Base-by-base conservation (phyloP, 805 yeast species). In the Candida montana region DNA sequence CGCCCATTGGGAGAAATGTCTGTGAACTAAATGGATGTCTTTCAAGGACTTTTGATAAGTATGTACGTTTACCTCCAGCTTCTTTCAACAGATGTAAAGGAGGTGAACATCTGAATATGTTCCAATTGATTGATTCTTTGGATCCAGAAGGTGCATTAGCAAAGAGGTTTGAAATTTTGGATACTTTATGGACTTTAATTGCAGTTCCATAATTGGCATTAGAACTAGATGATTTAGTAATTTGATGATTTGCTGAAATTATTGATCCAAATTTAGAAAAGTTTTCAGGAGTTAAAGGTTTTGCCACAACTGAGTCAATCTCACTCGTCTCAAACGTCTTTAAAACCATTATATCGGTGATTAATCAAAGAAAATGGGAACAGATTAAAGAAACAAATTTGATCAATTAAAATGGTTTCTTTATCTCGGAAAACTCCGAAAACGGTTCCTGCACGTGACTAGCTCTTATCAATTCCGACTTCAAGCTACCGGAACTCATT, bases 181-280 rank as follows among this genome's bases (percentile, higher is more conserved):
- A 79, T 5, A 89, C 93, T 47, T 81, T 72, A 47, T 75, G 77
- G 35, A 87, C 60, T 54, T 90, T 90, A 5, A 75, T 68, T 2
- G 97, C 97, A 2, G 97, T 90, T n/a, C 97, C 97, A 56, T 90
- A 89, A 63, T 90, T 90, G 5, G 96, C 97, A 17, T 73, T 63
- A 5, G 73, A 57, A 26, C 71, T 31, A 8, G 30, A 59, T 30
- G 61, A 55, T 37, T 70, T 64, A 21, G 37, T 56, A 23, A 85
- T 67, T 60, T 86, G 95, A 52, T 87, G 84, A 45, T 75, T 76
- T 3, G 95, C 85, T 21, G 93, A 83, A 33, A 89, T 75, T 10
- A 86, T 79, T 1, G 83, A 77, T 2, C 97, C 97, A 58, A 71
- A 89, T 3, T 71, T 69, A 1, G 74, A 73, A 55, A 87, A 89